Evolutionary conservation across 805 yeast species (phyloP).

Genomic region (Spathaspora hagerdaliae): DNA sequence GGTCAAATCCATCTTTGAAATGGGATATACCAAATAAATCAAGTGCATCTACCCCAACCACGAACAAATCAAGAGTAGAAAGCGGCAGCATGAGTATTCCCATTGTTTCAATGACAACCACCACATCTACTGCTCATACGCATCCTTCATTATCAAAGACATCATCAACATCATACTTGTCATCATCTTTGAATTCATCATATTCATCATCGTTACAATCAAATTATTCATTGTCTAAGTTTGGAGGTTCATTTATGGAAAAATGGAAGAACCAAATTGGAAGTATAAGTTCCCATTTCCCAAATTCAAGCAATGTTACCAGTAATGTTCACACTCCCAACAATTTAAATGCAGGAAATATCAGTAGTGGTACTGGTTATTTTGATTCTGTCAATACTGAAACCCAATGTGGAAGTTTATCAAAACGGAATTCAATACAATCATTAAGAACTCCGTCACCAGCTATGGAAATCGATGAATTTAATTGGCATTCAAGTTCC

Average conservation of each 20-base stretch:
- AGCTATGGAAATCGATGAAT: slow-evolving; percentile 30
- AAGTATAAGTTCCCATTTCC: slow-evolving; percentile 8
- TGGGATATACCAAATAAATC: slow-evolving; percentile 46
- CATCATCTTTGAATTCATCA: slow-evolving; percentile 39
- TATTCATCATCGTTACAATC: slow-evolving; percentile 33
- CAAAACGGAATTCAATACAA: slow-evolving; percentile 23
- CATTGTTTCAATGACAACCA: slow-evolving; percentile 6
- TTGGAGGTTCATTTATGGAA: slow-evolving; percentile 42
- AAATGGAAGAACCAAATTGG: slow-evolving; percentile 39
- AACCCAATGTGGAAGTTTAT: slow-evolving; percentile 10
- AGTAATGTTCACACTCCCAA: slow-evolving; percentile 1
- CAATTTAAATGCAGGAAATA: not conserved
- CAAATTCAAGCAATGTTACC: slow-evolving; percentile 14
- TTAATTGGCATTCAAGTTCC: slow-evolving; percentile 14
- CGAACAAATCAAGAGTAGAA: slow-evolving; percentile 7
- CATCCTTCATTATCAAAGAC: slow-evolving; percentile 21
- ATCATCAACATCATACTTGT: slow-evolving; percentile 36
- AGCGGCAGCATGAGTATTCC: slow-evolving; percentile 10
- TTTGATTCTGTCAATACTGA: slow-evolving; percentile 7
- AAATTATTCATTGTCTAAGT: slow-evolving; percentile 35
- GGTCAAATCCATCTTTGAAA: slow-evolving; percentile 25
- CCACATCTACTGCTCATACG: slow-evolving; percentile 7
- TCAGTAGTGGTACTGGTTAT: not conserved
- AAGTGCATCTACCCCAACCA: slow-evolving; percentile 17
- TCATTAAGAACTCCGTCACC: slow-evolving; percentile 35